phyloP scores from a whole-genome alignment of 371 early-diverging fungal species.

The Mucor piriformis region DNA sequence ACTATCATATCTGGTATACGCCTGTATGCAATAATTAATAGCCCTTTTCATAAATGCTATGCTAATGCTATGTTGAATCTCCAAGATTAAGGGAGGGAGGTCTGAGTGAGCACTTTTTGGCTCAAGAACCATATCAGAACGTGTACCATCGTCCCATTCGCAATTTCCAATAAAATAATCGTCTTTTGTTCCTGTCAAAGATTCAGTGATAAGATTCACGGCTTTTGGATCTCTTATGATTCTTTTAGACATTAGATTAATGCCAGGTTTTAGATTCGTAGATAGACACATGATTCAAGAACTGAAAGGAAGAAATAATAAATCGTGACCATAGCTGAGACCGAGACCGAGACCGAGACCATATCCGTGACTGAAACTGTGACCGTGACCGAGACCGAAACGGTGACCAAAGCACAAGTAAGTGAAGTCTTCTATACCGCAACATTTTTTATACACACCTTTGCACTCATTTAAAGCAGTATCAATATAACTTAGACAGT shows the following conservation, averaged over 20 bases:
- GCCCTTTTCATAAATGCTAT: slow-evolving; percentile 16
- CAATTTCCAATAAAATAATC: slow-evolving; percentile 17
- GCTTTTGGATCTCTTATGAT: slow-evolving; percentile 16
- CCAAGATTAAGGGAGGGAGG: slow-evolving; percentile 18
- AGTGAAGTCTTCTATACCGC: too few species aligned
- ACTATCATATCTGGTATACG: slow-evolving; percentile 11
- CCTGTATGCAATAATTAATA: slow-evolving; percentile 16
- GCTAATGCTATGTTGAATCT: slow-evolving; percentile 15
- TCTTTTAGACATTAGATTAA: slow-evolving; percentile 15
- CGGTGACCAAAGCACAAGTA: too few species aligned
- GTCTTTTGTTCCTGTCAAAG: slow-evolving; percentile 10
- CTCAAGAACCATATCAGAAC: slow-evolving; percentile 18
- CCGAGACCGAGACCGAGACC: not conserved
- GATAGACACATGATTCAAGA: slow-evolving; percentile 6
- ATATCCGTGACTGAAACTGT: not conserved
- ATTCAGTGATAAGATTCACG: slow-evolving; percentile 14
- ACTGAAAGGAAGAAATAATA: too few species aligned
- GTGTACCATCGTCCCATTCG: slow-evolving; percentile 12
- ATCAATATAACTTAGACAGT: too few species aligned
- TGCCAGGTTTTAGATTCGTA: slow-evolving; percentile 8
- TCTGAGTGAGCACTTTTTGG: slow-evolving; percentile 18
- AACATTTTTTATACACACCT: too few species aligned
- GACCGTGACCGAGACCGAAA: not conserved
- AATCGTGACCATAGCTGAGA: not conserved
- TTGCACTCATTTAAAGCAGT: too few species aligned